phyloP scores from a whole-genome alignment of 805 yeast genomes.

The Candida golubevii region DNA sequence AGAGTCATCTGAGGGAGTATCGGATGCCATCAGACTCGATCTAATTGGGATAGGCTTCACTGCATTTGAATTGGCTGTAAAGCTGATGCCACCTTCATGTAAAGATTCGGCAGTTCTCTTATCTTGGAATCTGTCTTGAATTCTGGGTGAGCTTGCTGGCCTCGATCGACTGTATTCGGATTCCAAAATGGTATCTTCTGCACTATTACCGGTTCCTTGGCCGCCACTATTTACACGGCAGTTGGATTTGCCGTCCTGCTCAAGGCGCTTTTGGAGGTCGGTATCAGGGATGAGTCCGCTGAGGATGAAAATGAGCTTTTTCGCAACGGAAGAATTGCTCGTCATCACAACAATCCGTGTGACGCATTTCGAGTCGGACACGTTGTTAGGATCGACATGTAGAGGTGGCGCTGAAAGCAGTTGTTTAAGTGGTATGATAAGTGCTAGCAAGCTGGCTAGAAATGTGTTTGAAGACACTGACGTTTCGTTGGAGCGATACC shows the following conservation, averaged over 20 bases:
- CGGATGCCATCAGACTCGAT: constrained; percentile 1
- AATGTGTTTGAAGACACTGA: constrained; percentile 27
- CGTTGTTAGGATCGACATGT: constrained; percentile 19
- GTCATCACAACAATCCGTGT: constrained; percentile 54
- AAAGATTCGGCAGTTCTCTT: background rate
- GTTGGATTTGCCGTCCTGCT: background rate
- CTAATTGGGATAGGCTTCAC: constrained; percentile 14
- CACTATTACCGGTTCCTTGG: background rate
- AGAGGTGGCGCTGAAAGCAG: constrained; percentile 34
- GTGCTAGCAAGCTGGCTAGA: constrained; percentile 44
- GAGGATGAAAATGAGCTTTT: constrained; percentile 50
- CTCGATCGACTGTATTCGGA: background rate
- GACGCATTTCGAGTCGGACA: constrained; percentile 24
- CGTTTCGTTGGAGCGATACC: constrained; percentile 7
- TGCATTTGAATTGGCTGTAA: constrained; percentile 2
- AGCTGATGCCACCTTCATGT: constrained; percentile 3
- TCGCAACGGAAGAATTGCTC: constrained; percentile 57
- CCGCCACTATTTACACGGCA: background rate
- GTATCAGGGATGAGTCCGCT: constrained; percentile 46
- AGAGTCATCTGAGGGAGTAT: constrained; percentile 10
- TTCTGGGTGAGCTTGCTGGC: no score
- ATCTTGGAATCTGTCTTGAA: no score
- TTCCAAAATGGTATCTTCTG: background rate
- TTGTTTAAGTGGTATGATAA: constrained; percentile 39
- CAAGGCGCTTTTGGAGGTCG: constrained; percentile 5